Evolutionary conservation across 2,329 filamentous ascomycete species (phyloP), one percentile per base, ranked within the genome.

Genomic region (Trichoderma sp.): DNA sequence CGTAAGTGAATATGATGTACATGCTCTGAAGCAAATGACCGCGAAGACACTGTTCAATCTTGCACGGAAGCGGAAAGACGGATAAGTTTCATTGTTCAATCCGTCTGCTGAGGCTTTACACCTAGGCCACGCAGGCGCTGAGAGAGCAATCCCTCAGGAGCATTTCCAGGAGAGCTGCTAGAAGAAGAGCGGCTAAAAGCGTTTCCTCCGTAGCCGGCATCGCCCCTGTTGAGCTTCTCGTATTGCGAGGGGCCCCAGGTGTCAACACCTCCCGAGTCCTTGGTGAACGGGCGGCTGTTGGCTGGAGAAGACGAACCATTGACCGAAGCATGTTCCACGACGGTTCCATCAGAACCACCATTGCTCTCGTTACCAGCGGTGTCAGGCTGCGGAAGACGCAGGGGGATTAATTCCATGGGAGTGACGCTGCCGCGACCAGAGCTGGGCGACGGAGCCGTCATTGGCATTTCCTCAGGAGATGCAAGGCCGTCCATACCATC

Each of bases 131-230:
- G 87, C 58, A 95, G 82, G 71, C 90, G 87, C 78, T 89, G 89
- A 12, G 93, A 93, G 17, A 96, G 82, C 17, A 96, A 80, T 3
- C 92, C 88, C 76, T 93, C 91, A 5, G 88, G 85, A 1, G 81
- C 82, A 26, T 32, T 72, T 26, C 57, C 57, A 2, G 71, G 71
- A 13, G 58, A 70, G n/a, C 80, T 83, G 43, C 82, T 82, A 36
- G 78, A 80, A 67, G 78, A 79, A 9, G 75, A 78, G 26, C 75
- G 78, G 23, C 72, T 75, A 74, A 86, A 90, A 0, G 84, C 81
- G 69, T 88, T 87, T 1, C 88, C 85, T 47, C 90, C 87, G 76
- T 92, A 90, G 43, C 90, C 86, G 23, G 84, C 79, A 73, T 93
- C 90, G 6, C 89, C 90, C 77, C 87, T 92, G 76, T 78, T 89